phyloP scores from a whole-genome alignment of 768 basidiomycete genomes.

The Rhizopogon vulgaris region DNA sequence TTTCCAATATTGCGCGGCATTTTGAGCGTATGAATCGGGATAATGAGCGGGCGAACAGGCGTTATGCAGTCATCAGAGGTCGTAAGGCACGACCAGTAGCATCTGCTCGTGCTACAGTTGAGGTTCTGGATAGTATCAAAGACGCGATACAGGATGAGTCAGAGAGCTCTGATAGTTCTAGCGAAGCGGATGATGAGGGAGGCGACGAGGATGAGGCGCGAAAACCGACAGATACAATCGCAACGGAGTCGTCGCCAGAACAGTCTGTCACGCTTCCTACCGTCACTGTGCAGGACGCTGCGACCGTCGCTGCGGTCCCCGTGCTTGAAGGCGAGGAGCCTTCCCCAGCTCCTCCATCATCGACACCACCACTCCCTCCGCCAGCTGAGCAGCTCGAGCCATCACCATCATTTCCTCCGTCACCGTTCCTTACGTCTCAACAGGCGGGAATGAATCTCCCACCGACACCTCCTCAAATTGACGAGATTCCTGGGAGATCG shows the following conservation, averaged over 20 bases:
- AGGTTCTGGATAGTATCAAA: slow-evolving; percentile 82
- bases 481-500: slow-evolving; percentile 49
- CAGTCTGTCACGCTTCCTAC: slow-evolving; percentile 24
- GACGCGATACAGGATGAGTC: slow-evolving; percentile 89
- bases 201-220: slow-evolving; percentile 49
- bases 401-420: slow-evolving; percentile 39
- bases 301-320: slow-evolving; percentile 1
- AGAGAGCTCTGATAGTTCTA: slow-evolving; percentile 61
- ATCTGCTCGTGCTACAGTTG: slow-evolving; percentile 80
- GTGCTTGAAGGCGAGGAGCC: slow-evolving; percentile 22
- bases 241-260: slow-evolving; percentile 25
- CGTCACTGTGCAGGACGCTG: slow-evolving; percentile 8
- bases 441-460: slow-evolving; percentile 31
- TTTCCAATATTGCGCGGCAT: slow-evolving; percentile 84
- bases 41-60: slow-evolving; percentile 64
- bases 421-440: slow-evolving; percentile 44
- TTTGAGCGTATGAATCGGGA: slow-evolving; percentile 83
- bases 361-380: slow-evolving; percentile 22
- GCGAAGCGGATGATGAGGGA: slow-evolving; percentile 64
- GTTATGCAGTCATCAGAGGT: slow-evolving; percentile 82
- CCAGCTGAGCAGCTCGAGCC: slow-evolving; percentile 11
- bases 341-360: slow-evolving; percentile 8
- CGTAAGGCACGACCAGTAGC: slow-evolving; percentile 87
- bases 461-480: slow-evolving; percentile 44
- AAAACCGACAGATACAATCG: slow-evolving; percentile 19